Conservation (phyloP, 352 stramenopile genomes). For the Phytophthora pinifolia region DNA sequence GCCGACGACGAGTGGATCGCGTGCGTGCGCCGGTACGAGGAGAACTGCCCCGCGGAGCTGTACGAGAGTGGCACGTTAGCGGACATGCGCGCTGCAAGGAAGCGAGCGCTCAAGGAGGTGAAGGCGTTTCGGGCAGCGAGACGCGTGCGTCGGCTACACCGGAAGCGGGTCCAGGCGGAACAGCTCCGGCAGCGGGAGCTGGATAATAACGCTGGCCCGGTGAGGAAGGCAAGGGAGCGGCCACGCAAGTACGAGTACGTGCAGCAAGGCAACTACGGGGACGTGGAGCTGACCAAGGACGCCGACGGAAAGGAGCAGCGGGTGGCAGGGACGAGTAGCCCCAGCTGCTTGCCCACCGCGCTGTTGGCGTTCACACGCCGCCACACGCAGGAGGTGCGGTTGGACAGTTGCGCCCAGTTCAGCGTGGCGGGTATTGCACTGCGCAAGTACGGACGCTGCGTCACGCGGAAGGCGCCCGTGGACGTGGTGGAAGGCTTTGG, state of each 20-base stretch:
- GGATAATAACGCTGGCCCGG: no score
- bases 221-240: background rate
- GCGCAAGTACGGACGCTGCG: constrained; percentile 1
- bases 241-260: constrained; percentile 3
- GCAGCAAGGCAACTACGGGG: background rate
- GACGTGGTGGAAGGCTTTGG: constrained; percentile 16
- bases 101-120: background rate
- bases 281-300: background rate
- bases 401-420: constrained; percentile 5
- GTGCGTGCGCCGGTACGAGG: background rate
- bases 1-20: background rate
- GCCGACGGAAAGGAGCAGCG: no score
- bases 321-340: no score
- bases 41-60: background rate
- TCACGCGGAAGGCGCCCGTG: background rate
- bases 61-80: background rate
- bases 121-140: background rate
- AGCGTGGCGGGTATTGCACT: background rate
- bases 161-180: background rate
- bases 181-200: no score
- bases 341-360: constrained; percentile 6
- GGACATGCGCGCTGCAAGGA: background rate
- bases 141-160: background rate
- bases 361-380: background rate
- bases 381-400: background rate